Percentiles rank a stretch among this genome's conserved stretches.
Evolutionary conservation across 768 basidiomycete genomes (phyloP).

Genomic region (Rubroboletus pulcherrimus): DNA sequence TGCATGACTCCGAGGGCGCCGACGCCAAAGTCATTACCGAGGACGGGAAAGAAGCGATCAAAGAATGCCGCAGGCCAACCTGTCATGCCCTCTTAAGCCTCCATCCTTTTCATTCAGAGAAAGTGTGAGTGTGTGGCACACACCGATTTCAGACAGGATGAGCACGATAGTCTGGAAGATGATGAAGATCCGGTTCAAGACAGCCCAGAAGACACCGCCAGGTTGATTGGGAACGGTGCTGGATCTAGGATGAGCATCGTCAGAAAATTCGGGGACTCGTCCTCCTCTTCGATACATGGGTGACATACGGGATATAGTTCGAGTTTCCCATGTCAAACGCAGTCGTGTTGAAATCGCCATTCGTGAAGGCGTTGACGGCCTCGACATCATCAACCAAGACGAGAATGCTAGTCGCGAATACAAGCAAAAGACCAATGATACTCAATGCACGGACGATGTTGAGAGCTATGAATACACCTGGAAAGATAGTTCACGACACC

Average conservation of each 20-base stretch:
- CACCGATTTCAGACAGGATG: conserved; percentile 43
- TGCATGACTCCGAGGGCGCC: conserved; percentile 88
- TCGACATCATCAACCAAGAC: conserved; percentile 73
- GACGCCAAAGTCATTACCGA: conserved; percentile 82
- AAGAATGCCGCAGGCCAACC: conserved; percentile 79
- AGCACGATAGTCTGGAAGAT: conserved; percentile 76
- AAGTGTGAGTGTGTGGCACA: conserved; percentile 11
- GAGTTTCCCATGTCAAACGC: conserved; percentile 50
- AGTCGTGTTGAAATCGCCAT: conserved; percentile 34
- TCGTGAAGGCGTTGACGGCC: conserved; percentile 63
- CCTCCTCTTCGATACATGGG: background rate
- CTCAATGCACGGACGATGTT: conserved; percentile 75
- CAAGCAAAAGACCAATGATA: conserved; percentile 73
- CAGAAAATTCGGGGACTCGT: background rate
- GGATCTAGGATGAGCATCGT: conserved; percentile 35
- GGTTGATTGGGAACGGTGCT: conserved; percentile 93
- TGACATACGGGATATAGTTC: conserved; percentile 76
- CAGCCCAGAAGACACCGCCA: conserved; percentile 89
- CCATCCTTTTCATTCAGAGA: background rate
- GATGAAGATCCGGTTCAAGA: conserved; percentile 82
- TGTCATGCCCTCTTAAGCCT: background rate
- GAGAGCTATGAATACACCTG: conserved; percentile 66
- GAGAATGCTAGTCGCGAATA: conserved; percentile 72
- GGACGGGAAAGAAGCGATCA: conserved; percentile 84
- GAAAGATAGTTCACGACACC: background rate